Conservation (phyloP, 805 yeast genomes). For the Wickerhamomyces ciferrii region DNA sequence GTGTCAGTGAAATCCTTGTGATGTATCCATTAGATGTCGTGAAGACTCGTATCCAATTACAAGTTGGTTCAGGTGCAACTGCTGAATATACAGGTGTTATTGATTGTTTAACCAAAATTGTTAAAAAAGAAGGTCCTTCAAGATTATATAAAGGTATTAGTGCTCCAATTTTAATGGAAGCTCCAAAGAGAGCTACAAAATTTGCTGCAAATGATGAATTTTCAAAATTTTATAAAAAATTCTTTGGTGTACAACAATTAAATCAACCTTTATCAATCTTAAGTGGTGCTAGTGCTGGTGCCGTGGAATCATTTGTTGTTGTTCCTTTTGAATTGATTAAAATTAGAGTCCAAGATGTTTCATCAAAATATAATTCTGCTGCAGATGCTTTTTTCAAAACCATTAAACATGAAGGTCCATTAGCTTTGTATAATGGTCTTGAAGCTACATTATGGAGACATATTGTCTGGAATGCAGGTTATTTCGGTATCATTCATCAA, state of each 20-base stretch:
- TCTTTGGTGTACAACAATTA: slow-evolving; percentile 64
- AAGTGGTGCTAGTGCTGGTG: slow-evolving; percentile 99
- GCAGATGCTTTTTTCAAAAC: slow-evolving; percentile 74
- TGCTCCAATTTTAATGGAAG: slow-evolving; percentile 98
- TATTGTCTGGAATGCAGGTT: slow-evolving; percentile 95
- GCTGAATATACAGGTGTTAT: slow-evolving; percentile 78
- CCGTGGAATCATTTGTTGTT: slow-evolving; percentile 92
- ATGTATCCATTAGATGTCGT: slow-evolving; percentile 98
- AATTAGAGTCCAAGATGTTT: slow-evolving; percentile 88
- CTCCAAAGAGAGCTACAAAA: slow-evolving; percentile 98
- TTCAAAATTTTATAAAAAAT: slow-evolving; percentile 73
- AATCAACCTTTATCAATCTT: slow-evolving; percentile 81
- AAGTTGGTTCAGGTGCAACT: slow-evolving; percentile 40
- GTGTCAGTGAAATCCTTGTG: slow-evolving; percentile 89
- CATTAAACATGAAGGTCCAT: slow-evolving; percentile 66
- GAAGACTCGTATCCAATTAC: slow-evolving; percentile 92
- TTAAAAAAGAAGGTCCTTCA: slow-evolving; percentile 77
- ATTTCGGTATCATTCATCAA: slow-evolving; percentile 92
- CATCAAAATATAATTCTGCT: slow-evolving; percentile 79
- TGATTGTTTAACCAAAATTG: slow-evolving; percentile 78
- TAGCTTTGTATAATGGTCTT: slow-evolving; percentile 88
- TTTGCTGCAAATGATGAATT: slow-evolving; percentile 98
- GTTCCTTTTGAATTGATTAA: slow-evolving; percentile 97
- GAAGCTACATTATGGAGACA: slow-evolving; percentile 99
- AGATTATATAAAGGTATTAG: slow-evolving; percentile 89